These are phyloP conservation scores for Cymbopogon flexuosus DNA, from an alignment of 202 grass and related monocot species.

Conservation along the genomic window DNA sequence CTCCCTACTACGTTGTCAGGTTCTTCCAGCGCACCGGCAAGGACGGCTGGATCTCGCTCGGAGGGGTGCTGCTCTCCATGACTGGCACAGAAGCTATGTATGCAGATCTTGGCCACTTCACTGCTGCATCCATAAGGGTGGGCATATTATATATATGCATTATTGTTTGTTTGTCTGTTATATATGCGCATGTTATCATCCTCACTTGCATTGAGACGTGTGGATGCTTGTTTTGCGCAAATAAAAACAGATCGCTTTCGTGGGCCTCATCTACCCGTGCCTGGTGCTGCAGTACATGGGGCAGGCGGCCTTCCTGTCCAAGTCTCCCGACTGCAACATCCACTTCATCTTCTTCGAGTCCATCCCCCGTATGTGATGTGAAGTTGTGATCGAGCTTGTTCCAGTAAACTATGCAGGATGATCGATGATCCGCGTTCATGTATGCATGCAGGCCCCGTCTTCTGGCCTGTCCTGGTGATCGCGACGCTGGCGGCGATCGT, in stretches of 20 bases:
- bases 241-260: conserved; percentile 52
- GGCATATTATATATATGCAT: too few species aligned
- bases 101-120: conserved; percentile 81
- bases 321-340: conserved; percentile 41
- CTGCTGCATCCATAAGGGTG: conserved; percentile 58
- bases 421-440: too few species aligned
- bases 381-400: neutral
- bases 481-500: conserved; percentile 79
- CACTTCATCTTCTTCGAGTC: conserved; percentile 60
- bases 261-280: conserved; percentile 64
- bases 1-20: conserved; percentile 57
- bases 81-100: conserved; percentile 77
- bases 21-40: conserved; percentile 62
- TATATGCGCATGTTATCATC: too few species aligned
- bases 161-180: too few species aligned
- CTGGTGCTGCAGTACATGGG: conserved; percentile 79
- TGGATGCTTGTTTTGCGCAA: neutral
- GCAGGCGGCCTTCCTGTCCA: conserved; percentile 72
- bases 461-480: conserved; percentile 78
- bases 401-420: too few species aligned
- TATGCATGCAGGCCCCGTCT: conserved; percentile 11
- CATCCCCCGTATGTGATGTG: conserved; percentile 20
- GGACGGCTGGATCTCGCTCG: conserved; percentile 73
- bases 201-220: too few species aligned
- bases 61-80: conserved; percentile 69